phyloP scores from a whole-genome alignment of 73 alveolate genomes.

The Diophrys appendiculata region DNA sequence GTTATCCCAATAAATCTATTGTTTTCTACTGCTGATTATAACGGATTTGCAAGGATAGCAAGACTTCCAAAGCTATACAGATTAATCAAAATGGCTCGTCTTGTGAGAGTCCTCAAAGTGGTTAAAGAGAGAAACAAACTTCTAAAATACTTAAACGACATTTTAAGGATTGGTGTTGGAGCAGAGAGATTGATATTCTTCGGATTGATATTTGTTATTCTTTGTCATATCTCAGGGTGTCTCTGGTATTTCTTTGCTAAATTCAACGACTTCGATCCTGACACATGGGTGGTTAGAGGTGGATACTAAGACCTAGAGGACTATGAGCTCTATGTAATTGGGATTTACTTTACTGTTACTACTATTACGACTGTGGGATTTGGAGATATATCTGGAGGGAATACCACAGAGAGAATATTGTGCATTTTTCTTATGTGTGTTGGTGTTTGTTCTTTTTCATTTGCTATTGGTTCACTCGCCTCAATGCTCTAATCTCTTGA shows the following conservation, averaged over 20 bases:
- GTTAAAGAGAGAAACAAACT: constrained; percentile 57
- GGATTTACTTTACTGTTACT: neutral
- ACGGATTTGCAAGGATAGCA: constrained; percentile 55
- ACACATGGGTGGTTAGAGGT: neutral
- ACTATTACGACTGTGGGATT: constrained; percentile 22
- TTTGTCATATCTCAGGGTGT: constrained; percentile 56
- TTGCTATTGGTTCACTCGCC: constrained; percentile 36
- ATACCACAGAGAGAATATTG: neutral
- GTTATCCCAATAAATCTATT: constrained; percentile 40
- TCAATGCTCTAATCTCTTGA: constrained; percentile 31
- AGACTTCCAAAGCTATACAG: constrained; percentile 74
- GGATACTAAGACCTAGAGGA: neutral
- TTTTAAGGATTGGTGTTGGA: constrained; percentile 49
- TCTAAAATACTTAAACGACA: constrained; percentile 10
- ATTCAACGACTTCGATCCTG: neutral
- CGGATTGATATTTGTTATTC: constrained; percentile 46
- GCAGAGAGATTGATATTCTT: constrained; percentile 69
- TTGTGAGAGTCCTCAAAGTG: constrained; percentile 62
- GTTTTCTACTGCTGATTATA: constrained; percentile 17
- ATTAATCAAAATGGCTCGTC: constrained; percentile 27
- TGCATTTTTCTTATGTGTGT: constrained; percentile 40
- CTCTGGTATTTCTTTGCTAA: constrained; percentile 38
- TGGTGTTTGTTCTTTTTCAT: constrained; percentile 57
- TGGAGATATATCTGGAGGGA: constrained; percentile 5
- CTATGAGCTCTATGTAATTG: neutral